Conservation (phyloP, 352 stramenopile genomes). For the Plasmopara viticola region DNA sequence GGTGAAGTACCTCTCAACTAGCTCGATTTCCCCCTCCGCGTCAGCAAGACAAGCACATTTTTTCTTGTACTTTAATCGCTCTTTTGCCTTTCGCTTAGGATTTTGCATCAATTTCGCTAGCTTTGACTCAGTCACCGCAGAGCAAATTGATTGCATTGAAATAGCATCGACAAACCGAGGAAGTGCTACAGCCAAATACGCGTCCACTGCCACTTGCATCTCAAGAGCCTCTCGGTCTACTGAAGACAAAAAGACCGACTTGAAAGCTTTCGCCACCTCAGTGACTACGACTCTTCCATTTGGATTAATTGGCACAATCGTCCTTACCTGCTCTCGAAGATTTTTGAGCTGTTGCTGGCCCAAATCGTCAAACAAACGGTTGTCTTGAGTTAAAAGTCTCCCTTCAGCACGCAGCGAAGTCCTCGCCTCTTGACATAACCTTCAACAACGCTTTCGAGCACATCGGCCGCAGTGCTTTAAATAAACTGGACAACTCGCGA, state of each 20-base stretch:
- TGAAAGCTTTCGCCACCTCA: slow-evolving; percentile 14
- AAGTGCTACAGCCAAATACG: slow-evolving; percentile 31
- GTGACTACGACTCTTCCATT: slow-evolving; percentile 9
- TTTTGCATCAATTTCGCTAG: slow-evolving; percentile 32
- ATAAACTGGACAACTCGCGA: slow-evolving; percentile 26
- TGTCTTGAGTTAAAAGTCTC: slow-evolving; percentile 35
- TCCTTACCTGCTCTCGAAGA: slow-evolving; percentile 15
- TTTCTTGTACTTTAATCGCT: slow-evolving; percentile 18
- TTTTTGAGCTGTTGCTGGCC: slow-evolving; percentile 11
- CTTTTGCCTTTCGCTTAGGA: slow-evolving; percentile 17
- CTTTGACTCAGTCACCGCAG: slow-evolving; percentile 26
- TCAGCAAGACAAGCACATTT: slow-evolving; percentile 23
- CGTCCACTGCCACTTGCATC: slow-evolving; percentile 19
- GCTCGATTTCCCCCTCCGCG: slow-evolving; percentile 32
- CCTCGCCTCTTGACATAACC: slow-evolving; percentile 11
- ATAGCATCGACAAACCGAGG: slow-evolving; percentile 29
- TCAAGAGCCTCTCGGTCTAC: slow-evolving; percentile 21
- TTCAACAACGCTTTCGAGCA: slow-evolving; percentile 13
- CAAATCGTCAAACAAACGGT: slow-evolving; percentile 23
- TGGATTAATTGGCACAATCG: not conserved
- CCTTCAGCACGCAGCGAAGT: slow-evolving; percentile 21
- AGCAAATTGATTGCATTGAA: slow-evolving; percentile 30
- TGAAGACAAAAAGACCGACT: slow-evolving; percentile 4
- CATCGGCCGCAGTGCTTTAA: slow-evolving; percentile 1
- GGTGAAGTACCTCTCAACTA: slow-evolving; percentile 9